Evolutionary conservation across 192 early-diverging fungal species (phyloP).

Genomic region (Coemansia guatemalensis): DNA sequence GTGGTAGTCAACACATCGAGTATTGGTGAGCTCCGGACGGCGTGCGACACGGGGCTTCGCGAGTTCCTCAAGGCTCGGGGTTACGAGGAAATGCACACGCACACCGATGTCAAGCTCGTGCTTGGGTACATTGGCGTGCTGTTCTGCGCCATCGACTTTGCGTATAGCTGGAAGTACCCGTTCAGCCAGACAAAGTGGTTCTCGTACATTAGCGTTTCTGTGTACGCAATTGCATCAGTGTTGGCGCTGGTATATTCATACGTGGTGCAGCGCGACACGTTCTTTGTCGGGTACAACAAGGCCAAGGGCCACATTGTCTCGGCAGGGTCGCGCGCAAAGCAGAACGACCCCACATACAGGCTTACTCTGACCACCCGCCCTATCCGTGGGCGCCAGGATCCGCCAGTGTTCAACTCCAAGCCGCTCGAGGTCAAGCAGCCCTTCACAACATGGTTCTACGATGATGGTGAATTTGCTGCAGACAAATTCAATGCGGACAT

Average conservation of each 20-base stretch:
- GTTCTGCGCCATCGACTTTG: constrained; percentile 71
- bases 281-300: constrained; percentile 66
- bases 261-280: constrained; percentile 63
- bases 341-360: constrained; percentile 57
- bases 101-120: constrained; percentile 78
- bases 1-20: constrained; percentile 53
- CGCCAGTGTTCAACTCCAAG: constrained; percentile 47
- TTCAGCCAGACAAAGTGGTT: constrained; percentile 65
- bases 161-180: constrained; percentile 66
- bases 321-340: constrained; percentile 53
- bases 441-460: constrained; percentile 66
- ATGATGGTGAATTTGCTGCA: constrained; percentile 61
- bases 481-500: constrained; percentile 59
- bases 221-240: constrained; percentile 51
- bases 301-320: constrained; percentile 58
- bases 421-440: constrained; percentile 54
- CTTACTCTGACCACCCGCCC: constrained; percentile 56
- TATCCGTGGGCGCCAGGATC: constrained; percentile 54
- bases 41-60: constrained; percentile 64
- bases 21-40: constrained; percentile 58
- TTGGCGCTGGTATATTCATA: constrained; percentile 60
- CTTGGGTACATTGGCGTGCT: constrained; percentile 75
- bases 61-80: constrained; percentile 47
- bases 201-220: constrained; percentile 58
- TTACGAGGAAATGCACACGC: constrained; percentile 73